These are phyloP conservation scores for Glarea lozoyensis DNA, from an alignment of 495 filamentous ascomycete species.

Conservation along the genomic window DNA sequence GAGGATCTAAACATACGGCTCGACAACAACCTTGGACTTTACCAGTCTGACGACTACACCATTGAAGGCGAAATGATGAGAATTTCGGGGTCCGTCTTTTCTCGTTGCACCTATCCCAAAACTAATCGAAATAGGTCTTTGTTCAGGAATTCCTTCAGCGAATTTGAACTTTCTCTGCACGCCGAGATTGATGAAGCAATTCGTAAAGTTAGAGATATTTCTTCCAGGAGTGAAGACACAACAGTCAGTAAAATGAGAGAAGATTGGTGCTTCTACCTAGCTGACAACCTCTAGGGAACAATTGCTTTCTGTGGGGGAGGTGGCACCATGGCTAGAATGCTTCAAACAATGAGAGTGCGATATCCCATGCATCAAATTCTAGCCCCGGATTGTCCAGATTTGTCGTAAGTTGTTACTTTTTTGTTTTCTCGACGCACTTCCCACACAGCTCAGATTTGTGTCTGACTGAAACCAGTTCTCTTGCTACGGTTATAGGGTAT, in stretches of 20 bases:
- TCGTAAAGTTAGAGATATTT: too few relatives aligned
- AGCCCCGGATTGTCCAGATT: not conserved
- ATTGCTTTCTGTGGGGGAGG: constrained; percentile 1
- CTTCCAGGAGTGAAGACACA: too few relatives aligned
- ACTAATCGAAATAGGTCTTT: not conserved
- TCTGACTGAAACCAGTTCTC: too few relatives aligned
- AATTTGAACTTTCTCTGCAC: not conserved
- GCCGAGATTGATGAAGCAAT: not conserved
- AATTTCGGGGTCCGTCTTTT: too few relatives aligned
- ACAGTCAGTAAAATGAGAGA: not conserved
- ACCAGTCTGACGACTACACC: too few relatives aligned
- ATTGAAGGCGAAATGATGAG: too few relatives aligned
- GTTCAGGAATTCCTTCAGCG: not conserved
- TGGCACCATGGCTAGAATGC: not conserved
- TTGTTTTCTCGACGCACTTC: not conserved
- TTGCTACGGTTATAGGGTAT: not conserved
- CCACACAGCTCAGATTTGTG: too few relatives aligned
- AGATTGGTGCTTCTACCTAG: not conserved
- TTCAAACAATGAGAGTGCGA: not conserved
- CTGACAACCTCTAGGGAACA: not conserved
- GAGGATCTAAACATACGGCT: too few relatives aligned
- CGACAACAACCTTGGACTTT: too few relatives aligned
- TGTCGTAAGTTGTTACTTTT: not conserved
- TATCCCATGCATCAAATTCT: not conserved
- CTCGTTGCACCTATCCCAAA: not conserved